Evolutionary conservation across 306 rosid genomes (phyloP).

Genomic region (Rosa chinensis): DNA sequence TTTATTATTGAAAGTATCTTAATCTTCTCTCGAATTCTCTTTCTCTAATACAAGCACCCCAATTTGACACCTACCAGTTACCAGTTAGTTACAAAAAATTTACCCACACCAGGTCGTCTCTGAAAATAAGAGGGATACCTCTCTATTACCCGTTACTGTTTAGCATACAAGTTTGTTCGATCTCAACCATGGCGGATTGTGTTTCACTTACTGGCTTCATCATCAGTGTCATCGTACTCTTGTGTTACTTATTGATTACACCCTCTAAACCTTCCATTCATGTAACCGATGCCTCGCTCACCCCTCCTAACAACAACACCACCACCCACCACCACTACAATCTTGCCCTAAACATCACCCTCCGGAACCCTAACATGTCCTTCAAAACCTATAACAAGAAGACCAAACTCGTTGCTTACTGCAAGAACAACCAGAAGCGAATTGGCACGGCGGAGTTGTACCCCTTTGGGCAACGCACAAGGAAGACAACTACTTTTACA

Average conservation of each 20-base stretch:
- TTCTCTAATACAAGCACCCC: too few relatives aligned
- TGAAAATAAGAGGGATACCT: too few relatives aligned
- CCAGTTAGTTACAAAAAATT: too few relatives aligned
- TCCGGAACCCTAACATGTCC: not conserved
- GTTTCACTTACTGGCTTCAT: too few relatives aligned
- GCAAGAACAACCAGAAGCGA: not conserved
- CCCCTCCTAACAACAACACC: not conserved
- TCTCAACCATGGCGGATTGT: too few relatives aligned
- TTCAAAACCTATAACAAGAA: not conserved
- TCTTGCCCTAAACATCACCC: not conserved
- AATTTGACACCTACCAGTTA: too few relatives aligned
- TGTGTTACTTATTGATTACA: not conserved
- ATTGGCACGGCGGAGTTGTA: not conserved
- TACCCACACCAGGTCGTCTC: too few relatives aligned
- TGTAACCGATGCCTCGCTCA: conserved; percentile 1
- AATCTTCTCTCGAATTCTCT: too few relatives aligned
- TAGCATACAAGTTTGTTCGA: too few relatives aligned
- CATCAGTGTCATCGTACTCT: too few relatives aligned
- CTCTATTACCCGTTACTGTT: too few relatives aligned
- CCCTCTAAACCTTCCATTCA: not conserved
- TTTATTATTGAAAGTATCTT: too few relatives aligned
- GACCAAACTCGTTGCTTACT: not conserved
- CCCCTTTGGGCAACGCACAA: not conserved
- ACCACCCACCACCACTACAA: not conserved
- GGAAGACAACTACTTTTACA: not conserved